These are phyloP conservation scores for Stagonosporopsis tanaceti DNA, from an alignment of 2,329 filamentous ascomycete genomes.

Conservation along the genomic window DNA sequence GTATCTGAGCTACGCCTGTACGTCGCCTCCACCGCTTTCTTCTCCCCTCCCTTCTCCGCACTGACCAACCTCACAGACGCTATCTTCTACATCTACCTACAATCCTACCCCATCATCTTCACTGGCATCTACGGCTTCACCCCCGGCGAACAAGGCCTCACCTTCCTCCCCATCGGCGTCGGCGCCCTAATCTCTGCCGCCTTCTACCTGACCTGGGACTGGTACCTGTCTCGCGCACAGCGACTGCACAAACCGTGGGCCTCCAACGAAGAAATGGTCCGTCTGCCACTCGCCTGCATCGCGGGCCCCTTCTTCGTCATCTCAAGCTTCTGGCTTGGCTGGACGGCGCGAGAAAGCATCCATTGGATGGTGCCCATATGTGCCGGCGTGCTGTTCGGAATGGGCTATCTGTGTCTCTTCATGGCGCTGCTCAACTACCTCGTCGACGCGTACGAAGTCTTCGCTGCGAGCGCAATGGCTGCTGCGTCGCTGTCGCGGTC, in stretches of 20 bases:
- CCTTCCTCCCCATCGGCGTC: conserved; percentile 72
- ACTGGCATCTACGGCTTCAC: conserved; percentile 68
- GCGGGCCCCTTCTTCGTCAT: conserved; percentile 68
- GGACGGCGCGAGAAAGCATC: conserved; percentile 48
- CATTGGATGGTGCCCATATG: conserved; percentile 57
- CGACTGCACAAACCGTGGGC: conserved; percentile 63
- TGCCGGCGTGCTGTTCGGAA: conserved; percentile 54
- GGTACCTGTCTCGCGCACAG: conserved; percentile 63
- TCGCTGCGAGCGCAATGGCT: conserved; percentile 79
- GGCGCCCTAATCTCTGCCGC: conserved; percentile 67
- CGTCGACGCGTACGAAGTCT: conserved; percentile 72
- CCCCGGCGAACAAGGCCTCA: conserved; percentile 70
- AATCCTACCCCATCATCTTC: conserved; percentile 76
- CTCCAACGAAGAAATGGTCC: conserved; percentile 69
- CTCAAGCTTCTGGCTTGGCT: conserved; percentile 54
- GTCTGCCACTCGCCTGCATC: conserved; percentile 74
- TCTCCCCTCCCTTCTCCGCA: neutral
- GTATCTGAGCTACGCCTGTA: conserved; percentile 69
- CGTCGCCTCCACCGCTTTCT: conserved; percentile 4
- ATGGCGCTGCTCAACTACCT: conserved; percentile 68
- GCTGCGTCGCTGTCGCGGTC: conserved; percentile 84
- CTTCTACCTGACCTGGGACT: conserved; percentile 73
- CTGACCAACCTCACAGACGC: conserved; percentile 43
- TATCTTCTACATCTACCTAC: conserved; percentile 77
- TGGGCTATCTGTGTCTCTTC: conserved; percentile 60